A percentile compares a stretch with the other conserved stretches of the same genome.
These are phyloP conservation scores for Dactylella cylindrospora DNA, from an alignment of 2,329 filamentous ascomycete species.

Conservation along the genomic window DNA sequence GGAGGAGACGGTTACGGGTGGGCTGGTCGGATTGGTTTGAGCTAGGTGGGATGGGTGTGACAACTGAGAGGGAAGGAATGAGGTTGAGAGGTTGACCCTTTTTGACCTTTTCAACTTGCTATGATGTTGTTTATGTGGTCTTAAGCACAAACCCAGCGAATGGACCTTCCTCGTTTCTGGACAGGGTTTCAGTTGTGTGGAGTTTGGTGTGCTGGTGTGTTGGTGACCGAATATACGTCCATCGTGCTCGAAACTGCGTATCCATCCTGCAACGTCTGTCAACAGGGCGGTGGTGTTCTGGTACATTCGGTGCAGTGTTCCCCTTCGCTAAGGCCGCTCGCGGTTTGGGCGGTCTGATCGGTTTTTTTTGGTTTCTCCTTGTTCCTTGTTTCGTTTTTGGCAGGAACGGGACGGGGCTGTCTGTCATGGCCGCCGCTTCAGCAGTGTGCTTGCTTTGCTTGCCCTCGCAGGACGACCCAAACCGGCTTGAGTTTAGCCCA, in stretches of 20 bases:
- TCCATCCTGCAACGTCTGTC: no score
- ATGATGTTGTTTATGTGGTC: constrained; percentile 43
- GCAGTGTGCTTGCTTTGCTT: no score
- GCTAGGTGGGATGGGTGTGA: constrained; percentile 5
- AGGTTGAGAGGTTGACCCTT: background rate
- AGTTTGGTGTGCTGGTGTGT: background rate
- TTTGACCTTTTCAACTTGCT: constrained; percentile 9
- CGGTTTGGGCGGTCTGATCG: no score
- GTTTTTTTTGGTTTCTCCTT: no score
- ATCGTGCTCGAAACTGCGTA: constrained; percentile 23
- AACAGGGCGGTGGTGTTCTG: no score
- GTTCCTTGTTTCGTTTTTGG: no score
- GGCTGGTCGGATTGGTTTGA: constrained; percentile 5
- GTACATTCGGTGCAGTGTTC: no score
- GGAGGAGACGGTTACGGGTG: constrained; percentile 1
- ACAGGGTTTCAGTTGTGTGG: background rate
- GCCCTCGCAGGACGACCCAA: no score
- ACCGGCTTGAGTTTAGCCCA: no score
- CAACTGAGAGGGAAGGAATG: constrained; percentile 1
- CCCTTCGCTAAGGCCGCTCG: no score
- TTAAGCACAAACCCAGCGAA: constrained; percentile 8
- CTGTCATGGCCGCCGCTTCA: no score
- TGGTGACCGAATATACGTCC: constrained; percentile 15
- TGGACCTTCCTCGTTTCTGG: background rate
- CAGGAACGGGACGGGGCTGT: no score